Evolutionary conservation across 2,329 filamentous ascomycete species (phyloP).

Genomic region (Zymoseptoria ardabiliae): DNA sequence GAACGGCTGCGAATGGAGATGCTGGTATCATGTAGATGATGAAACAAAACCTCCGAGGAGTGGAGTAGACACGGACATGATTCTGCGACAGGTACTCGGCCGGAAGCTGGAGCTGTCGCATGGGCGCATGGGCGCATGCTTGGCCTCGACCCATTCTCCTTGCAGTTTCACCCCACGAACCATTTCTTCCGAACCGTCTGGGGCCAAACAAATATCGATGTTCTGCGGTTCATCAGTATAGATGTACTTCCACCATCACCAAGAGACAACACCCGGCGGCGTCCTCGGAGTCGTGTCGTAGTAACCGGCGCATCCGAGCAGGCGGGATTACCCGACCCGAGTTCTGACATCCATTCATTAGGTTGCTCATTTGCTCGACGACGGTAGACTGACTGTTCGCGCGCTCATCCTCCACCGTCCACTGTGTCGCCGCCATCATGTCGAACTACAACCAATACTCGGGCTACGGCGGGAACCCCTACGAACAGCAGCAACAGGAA

Average conservation of each 20-base stretch:
- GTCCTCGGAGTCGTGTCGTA: not conserved
- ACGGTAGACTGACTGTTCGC: not conserved
- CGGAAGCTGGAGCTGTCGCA: too few relatives aligned
- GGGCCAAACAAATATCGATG: too few relatives aligned
- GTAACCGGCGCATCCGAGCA: not conserved
- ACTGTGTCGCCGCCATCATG: constrained; percentile 37
- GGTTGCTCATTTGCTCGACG: too few relatives aligned
- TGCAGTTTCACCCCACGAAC: too few relatives aligned
- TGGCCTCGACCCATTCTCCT: too few relatives aligned
- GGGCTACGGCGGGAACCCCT: constrained; percentile 54
- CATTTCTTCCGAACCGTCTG: too few relatives aligned
- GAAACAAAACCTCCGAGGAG: not conserved
- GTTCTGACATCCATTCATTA: too few relatives aligned
- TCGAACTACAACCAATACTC: constrained; percentile 54
- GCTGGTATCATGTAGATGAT: not conserved
- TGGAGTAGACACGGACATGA: too few relatives aligned
- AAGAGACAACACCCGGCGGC: not conserved
- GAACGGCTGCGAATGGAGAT: not conserved
- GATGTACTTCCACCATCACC: too few relatives aligned
- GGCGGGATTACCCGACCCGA: not conserved
- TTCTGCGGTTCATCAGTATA: too few relatives aligned
- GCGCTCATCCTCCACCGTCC: constrained; percentile 3
- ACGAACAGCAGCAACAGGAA: constrained; percentile 56
- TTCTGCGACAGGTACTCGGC: too few relatives aligned
- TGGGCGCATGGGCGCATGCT: too few relatives aligned